Evolutionary conservation across 805 yeast species (phyloP).

Genomic region (Kuraishia ogatae): DNA sequence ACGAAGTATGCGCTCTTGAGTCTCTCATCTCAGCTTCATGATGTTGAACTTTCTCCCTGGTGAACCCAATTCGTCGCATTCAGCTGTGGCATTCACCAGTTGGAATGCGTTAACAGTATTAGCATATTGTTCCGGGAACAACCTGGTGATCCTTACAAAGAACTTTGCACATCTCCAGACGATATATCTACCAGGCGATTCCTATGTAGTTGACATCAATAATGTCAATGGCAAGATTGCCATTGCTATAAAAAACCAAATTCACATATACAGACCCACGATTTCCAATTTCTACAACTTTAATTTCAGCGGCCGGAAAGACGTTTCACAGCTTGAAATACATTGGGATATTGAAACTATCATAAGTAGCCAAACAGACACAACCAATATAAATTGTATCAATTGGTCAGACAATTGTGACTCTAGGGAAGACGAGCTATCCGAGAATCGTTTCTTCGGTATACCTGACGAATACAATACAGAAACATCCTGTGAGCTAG

Average conservation of each 20-base stretch:
- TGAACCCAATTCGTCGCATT: constrained; percentile 55
- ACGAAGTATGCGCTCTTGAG: too few species aligned
- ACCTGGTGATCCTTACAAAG: constrained; percentile 57
- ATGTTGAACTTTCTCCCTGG: constrained; percentile 73
- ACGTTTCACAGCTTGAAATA: constrained; percentile 19
- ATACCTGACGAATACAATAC: constrained; percentile 25
- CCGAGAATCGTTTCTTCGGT: constrained; percentile 18
- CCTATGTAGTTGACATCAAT: constrained; percentile 59
- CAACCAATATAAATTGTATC: constrained; percentile 18
- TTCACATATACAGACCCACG: constrained; percentile 48
- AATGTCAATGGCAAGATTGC: constrained; percentile 53
- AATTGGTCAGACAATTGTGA: constrained; percentile 28
- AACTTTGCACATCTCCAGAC: constrained; percentile 60
- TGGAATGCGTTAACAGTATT: constrained; percentile 64
- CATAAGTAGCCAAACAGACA: constrained; percentile 14
- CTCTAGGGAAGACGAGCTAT: constrained; percentile 15
- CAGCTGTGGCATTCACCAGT: constrained; percentile 45
- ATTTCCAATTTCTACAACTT: constrained; percentile 34
- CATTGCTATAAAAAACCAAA: constrained; percentile 33
- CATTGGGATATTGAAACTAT: constrained; percentile 22
- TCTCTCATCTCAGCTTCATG: neutral
- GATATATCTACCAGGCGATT: constrained; percentile 58
- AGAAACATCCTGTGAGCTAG: constrained; percentile 39
- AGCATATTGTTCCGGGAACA: constrained; percentile 83
- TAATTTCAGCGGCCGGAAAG: constrained; percentile 23